A percentile compares a stretch with the other conserved stretches of the same genome.
These are phyloP conservation scores for Apophysomyces ossiformis DNA, from an alignment of 371 early-diverging fungal species.

Conservation along the genomic window DNA sequence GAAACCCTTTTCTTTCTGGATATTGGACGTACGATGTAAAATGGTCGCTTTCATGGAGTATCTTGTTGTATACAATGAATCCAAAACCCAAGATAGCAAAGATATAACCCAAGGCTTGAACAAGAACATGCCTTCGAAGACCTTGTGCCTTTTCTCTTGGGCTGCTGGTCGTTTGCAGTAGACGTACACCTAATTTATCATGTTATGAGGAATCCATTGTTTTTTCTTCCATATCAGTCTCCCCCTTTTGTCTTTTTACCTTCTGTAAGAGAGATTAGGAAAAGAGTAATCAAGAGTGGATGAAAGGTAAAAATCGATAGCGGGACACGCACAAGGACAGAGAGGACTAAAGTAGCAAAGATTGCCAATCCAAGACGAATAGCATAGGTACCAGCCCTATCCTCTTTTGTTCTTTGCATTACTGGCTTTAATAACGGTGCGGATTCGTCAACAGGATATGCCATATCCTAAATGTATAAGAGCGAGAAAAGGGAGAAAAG, in stretches of 20 bases:
- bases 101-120: conserved; percentile 25
- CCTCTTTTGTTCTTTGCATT: neutral
- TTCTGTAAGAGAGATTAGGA: conserved; percentile 20
- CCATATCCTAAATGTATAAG: neutral
- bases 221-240: neutral
- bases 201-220: neutral
- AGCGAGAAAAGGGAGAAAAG: neutral
- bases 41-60: conserved; percentile 25
- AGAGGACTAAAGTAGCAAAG: conserved; percentile 13
- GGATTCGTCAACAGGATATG: neutral
- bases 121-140: conserved; percentile 24
- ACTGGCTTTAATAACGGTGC: neutral
- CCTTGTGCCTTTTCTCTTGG: conserved; percentile 29
- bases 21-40: conserved; percentile 28
- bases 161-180: conserved; percentile 31
- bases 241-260: conserved; percentile 10
- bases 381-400: neutral
- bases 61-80: conserved; percentile 38
- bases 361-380: conserved; percentile 13
- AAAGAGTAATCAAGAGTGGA: conserved; percentile 21
- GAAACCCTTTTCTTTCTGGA: neutral
- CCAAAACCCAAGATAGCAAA: conserved; percentile 28
- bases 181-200: conserved; percentile 17
- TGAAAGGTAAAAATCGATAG: conserved; percentile 21
- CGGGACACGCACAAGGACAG: conserved; percentile 20